Evolutionary conservation across 2,329 filamentous ascomycete species (phyloP).

Genomic region (Aspergillus sp.): DNA sequence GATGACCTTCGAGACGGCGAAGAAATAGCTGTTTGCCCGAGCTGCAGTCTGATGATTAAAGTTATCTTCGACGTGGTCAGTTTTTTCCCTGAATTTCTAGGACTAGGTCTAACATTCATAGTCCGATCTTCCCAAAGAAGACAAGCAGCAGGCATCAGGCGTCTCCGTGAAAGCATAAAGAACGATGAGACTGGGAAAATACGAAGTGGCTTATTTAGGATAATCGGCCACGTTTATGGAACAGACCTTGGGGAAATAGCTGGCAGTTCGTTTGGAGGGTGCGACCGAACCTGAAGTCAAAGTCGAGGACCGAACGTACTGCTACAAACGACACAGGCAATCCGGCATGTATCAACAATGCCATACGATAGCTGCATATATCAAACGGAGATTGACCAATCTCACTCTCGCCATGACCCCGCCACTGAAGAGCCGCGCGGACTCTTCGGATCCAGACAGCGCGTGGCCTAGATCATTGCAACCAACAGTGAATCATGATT

Average conservation of each 20-base stretch:
- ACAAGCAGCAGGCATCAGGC: conserved; percentile 29
- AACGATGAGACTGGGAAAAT: background rate
- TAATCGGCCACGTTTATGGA: background rate
- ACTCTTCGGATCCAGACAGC: background rate
- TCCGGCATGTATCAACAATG: background rate
- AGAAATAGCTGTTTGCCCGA: conserved; percentile 95
- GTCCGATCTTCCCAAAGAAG: conserved; percentile 54
- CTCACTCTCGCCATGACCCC: background rate
- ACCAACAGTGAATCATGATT: background rate
- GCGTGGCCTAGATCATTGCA: background rate
- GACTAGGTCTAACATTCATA: conserved; percentile 25
- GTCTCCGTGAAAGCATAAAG: conserved; percentile 43
- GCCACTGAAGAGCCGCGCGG: background rate
- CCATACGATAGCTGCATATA: background rate
- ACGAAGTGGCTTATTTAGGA: background rate
- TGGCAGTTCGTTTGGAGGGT: background rate
- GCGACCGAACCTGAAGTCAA: background rate
- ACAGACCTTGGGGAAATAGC: background rate
- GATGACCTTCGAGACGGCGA: conserved; percentile 82
- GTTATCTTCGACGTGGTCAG: conserved; percentile 77
- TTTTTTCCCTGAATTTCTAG: conserved; percentile 13
- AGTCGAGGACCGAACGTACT: background rate
- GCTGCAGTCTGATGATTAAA: conserved; percentile 93
- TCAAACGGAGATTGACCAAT: background rate
- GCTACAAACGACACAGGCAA: background rate